Base-by-base conservation (phyloP, 2,329 filamentous ascomycete species). In the Cladosporium sp. region DNA sequence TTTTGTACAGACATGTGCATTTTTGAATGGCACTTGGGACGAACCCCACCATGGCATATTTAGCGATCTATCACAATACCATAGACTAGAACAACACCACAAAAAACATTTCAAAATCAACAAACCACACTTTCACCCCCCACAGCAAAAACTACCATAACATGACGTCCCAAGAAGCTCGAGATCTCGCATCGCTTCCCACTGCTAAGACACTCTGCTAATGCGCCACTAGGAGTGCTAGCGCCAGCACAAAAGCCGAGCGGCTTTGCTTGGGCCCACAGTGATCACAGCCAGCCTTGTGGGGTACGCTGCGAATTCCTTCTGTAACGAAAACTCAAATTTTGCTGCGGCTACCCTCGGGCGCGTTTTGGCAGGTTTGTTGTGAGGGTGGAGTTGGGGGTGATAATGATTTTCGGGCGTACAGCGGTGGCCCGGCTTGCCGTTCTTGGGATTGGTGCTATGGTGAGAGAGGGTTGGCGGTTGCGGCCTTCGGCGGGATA, bases 1-100 rank as follows among this genome's bases (percentile, higher is more conserved):
- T 13, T 22, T 25, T 36, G n/a, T 33, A 27, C 43, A 38, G 43
- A 38, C 43, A 27, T 46, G 33, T 32, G 43, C 43, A 38, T 43
- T 19, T 43, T 33, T 38, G 30, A 16, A n/a, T n/a, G 22, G 5
- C 4, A 27, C 5, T 27, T 27, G 22, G 22, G 22, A 27, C 9
- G 22, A 9, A 27, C 9, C 9, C 40, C 1, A 32, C 3, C 13
- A n/a, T 33, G 29, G 12, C 43, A 46, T 46, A 29, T 20, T 9
- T 27, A 15, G 16, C 32, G n/a, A 15, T 33, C 4, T n/a, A n/a
- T n/a, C 32, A 13, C 11, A 15, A 43, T 33, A 19, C 29, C 19
- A 32, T 13, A 43, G 9, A 43, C 11, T 18, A 35, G 13, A 35
- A 15, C 32, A 35, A 35, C 11, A n/a, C 15, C n/a, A 35, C 4